Evolutionary conservation across 768 basidiomycete species (phyloP).

Genomic region (Hemileccinum rubropunctum): DNA sequence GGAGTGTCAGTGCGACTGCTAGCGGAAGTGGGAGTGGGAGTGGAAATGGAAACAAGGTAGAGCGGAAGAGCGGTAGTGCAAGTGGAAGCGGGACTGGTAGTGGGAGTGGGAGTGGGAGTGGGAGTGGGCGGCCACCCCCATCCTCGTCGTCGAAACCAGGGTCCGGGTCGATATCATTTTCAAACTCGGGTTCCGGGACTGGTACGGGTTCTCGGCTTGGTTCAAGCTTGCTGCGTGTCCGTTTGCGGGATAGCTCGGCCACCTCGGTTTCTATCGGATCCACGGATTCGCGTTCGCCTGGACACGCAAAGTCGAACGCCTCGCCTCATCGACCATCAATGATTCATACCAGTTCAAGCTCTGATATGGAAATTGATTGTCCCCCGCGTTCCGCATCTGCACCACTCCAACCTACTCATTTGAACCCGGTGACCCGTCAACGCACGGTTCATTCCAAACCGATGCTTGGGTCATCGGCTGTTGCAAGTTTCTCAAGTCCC

Average conservation of each 20-base stretch:
- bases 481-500: conserved; percentile 22
- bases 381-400: conserved; percentile 19
- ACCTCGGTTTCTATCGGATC: conserved; percentile 29
- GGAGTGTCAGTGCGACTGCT: conserved; percentile 8
- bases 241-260: conserved; percentile 29
- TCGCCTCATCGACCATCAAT: conserved; percentile 8
- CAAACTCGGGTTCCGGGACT: conserved; percentile 23
- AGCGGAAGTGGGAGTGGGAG: conserved; percentile 15
- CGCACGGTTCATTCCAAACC: conserved; percentile 2
- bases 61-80: conserved; percentile 12
- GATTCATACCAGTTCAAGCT: conserved; percentile 2
- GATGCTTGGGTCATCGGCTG: conserved; percentile 11
- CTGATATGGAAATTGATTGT: conserved; percentile 28
- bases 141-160: conserved; percentile 18
- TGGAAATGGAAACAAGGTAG: conserved; percentile 4
- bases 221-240: conserved; percentile 20
- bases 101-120: conserved; percentile 10
- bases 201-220: conserved; percentile 24
- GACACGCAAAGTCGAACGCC: conserved; percentile 5
- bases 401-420: conserved; percentile 12
- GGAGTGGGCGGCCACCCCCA: conserved; percentile 7
- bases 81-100: conserved; percentile 10
- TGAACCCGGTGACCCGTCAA: background rate
- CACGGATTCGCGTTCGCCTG: conserved; percentile 12
- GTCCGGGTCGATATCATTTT: conserved; percentile 23